Evolutionary conservation across 163 green algal genomes (phyloP), one percentile per base, ranked within the genome.

Genomic region (Scenedesmus sp.): DNA sequence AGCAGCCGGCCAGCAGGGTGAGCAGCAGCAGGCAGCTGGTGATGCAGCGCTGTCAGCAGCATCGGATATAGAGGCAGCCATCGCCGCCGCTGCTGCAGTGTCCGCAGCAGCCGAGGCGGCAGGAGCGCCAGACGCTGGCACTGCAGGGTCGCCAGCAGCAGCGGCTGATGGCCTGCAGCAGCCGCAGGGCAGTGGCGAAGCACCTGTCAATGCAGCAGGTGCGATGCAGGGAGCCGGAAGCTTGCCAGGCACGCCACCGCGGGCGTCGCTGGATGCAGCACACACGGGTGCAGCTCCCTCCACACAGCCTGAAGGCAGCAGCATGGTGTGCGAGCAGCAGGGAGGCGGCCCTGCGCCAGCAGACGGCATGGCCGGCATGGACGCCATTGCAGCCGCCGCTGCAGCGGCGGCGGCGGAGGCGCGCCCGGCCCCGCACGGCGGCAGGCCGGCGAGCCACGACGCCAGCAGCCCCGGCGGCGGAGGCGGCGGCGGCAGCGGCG

Each of bases 11-110:
- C 76, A 24, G 9, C 56, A 88, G 5, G 72, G 72, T 13, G 35
- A 40, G 30, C 30, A 76, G 65, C 83, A 88, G 83, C 59, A 81
- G 51, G 30, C 65, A 61, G 83, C 37, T 44, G 83, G 40, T n/a
- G 9, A 10, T 20, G 42, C 40, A 22, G 46, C 44, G 40, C 46
- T 43, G 9, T 22, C 53, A 56, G 56, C 51, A 26, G 51, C 83
- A 33, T 22, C 65, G 40, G 44, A 53, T 15, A 70, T 35, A 68
- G 83, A n/a, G 22, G 59, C 83, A 81, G 83, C 56, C 0, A 68
- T 44, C n/a, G 83, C 37, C 18, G 83, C 56, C 18, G 37, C 30
- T 44, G 59, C 35, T 43, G 83, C 44, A 9, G 83, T 46, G 18
- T 24, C 35, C 49, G 40, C 83, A 81, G 83, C 83, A 42, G 42